Base-by-base conservation (phyloP, 179 eudicot genomes). In the Pouteria campechiana region DNA sequence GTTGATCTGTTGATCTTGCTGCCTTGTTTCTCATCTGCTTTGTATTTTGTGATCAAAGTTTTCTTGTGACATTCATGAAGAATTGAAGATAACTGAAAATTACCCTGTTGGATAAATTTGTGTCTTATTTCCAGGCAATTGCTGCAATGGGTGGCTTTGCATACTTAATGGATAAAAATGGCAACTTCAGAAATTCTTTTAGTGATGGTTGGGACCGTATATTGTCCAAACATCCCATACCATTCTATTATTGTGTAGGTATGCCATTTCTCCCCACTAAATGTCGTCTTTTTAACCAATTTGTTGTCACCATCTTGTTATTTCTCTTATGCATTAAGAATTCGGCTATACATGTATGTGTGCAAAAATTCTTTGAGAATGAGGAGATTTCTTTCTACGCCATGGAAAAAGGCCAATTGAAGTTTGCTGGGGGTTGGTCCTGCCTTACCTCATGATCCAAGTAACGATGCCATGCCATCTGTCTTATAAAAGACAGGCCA, bases 141-240 rank as follows among this genome's bases (percentile, higher is more conserved):
- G 71, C 77, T 46, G 77, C 72, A 35, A 70, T 76, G 60, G 90
- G 83, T 41, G 79, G 72, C 28, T 64, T 83, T 50, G 86, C 81
- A 37, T 87, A 76, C 54, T 43, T 76, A 41, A 72, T 79, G 82
- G 96, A 86, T 67, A 82, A 64, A 53, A 83, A 86, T 64, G 96
- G 96, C 31, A 63, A 65, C 56, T 78, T 82, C 58, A 76, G 96
- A 57, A 74, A 79, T 41, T 76, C 86, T 38, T 86, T 86, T 49
- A 74, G 66, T 58, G 93, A 83, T 61, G 83, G 89, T 36, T 86
- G 96, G 96, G 89, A 86, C 45, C 88, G 78, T 24, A 69, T 86
- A 47, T 57, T 86, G 52, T 86, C 96, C 33, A 86, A 66, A 61
- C 96, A 86, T 68, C 96, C 96, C 15, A 74, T 86, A 57, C 96